Base-by-base conservation (phyloP, 495 filamentous ascomycete species). In the Penicillium pancosmium region DNA sequence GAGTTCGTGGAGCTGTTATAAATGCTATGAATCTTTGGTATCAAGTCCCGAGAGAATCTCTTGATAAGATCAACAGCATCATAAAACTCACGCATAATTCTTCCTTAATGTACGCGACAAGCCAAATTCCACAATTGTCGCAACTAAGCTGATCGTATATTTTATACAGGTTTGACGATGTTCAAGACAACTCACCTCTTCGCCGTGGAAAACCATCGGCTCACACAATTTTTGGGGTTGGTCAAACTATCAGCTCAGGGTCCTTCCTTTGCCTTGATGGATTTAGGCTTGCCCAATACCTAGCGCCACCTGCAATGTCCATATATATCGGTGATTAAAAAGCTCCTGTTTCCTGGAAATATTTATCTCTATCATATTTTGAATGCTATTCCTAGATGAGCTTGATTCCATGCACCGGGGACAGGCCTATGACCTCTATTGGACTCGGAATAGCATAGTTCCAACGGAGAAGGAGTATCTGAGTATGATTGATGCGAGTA, bases 401-500 rank as follows among this genome's bases (percentile, higher is more conserved):
- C 50, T 52, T n/a, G 35, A 52, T 9, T 6, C 4, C 0, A 10
- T 52, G 16, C 31, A 36, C 16, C 16, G 15, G 13, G 50, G 50
- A 16, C 31, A 52, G 33, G 35, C 8, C 5, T 21, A 18, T 36
- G 50, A 52, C 40, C 50, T 52, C 16, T 38, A 52, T 11, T 52
- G 50, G 50, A 52, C 15, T 3, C 33, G 16, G 9, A 18, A 34
- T 36, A 31, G 33, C 4, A 52, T 18, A 21, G 15, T n/a, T 52
- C 50, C 50, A 6, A 52, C 50, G 10, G 33, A 16, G 4, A 19
- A 38, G n/a, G 50, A 52, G 11, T 52, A 52, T 18, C n/a, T 52
- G 10, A 19, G 10, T 9, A 52, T 52, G 50, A 38, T 52, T 16
- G n/a, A 23, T 38, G 15, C 33, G 11, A 51, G 49, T 51, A 51